Percentiles rank a stretch among this genome's conserved stretches.
Evolutionary conservation across 768 basidiomycete genomes (phyloP).

Genomic region (Leccinum variicolor): DNA sequence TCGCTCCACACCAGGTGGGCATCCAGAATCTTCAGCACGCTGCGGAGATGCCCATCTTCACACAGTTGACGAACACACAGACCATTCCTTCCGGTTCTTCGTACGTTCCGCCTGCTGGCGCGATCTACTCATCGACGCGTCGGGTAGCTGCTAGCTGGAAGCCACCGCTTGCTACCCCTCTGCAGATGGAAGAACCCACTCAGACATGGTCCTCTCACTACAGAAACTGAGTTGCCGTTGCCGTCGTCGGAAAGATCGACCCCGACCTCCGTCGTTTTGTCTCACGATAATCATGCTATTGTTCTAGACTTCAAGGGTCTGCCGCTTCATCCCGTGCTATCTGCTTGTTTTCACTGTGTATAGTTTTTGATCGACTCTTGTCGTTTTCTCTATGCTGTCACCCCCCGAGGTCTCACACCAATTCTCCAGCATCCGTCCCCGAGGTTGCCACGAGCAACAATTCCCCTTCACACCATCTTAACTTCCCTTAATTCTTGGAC

Average conservation of each 20-base stretch:
- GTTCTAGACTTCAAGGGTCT: conserved; percentile 5
- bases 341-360: conserved; percentile 24
- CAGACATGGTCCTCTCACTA: conserved; percentile 20
- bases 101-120: conserved; percentile 57
- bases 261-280: conserved; percentile 12
- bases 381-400: conserved; percentile 15
- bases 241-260: neutral
- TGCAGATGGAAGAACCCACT: conserved; percentile 31
- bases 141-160: conserved; percentile 57
- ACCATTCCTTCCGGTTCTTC: conserved; percentile 8
- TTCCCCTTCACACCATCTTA: neutral
- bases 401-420: neutral
- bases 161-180: conserved; percentile 12
- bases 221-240: neutral
- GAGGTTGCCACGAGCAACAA: neutral
- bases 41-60: conserved; percentile 23
- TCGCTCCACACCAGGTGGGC: conserved; percentile 26
- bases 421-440: neutral
- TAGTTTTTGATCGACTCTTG: conserved; percentile 11
- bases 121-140: conserved; percentile 44
- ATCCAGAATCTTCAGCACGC: conserved; percentile 12
- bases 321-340: conserved; percentile 8
- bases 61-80: conserved; percentile 25
- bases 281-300: conserved; percentile 1
- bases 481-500: conserved; percentile 16